Evolutionary conservation across 179 eudicot species (phyloP), one percentile per base, ranked within the genome.

Genomic region (Monotropa hypopitys): DNA sequence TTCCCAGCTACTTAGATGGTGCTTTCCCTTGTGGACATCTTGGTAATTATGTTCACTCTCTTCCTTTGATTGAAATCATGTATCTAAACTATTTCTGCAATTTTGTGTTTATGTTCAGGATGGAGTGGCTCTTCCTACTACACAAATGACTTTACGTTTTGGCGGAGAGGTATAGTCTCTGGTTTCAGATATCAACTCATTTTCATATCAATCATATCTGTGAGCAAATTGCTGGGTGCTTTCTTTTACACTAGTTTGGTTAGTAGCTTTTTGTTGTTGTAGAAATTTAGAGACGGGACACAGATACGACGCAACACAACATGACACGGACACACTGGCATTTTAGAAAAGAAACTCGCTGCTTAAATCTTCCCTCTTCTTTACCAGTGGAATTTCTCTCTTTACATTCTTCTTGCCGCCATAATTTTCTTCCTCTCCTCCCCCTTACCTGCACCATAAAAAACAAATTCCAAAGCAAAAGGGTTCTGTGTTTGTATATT

Each of bases 61-160:
- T 51, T 26, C 40, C 42, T 16, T 26, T 72, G 45, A 51, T 56
- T 33, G 3, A 35, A 38, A 53, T 54, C 33, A 12, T 21, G 33
- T 73, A 6, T 66, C 67, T 61, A 54, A 43, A 76, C 11, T 46
- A 47, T 10, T 20, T 46, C 46, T 38, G 18, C 50, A 76, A 47
- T 40, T 49, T 11, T 54, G 26, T 67, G 18, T 77, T 72, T 38
- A 69, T 88, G 66, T 83, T 80, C 81, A 95, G 99, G 99, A 96
- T 86, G 99, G 99, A 86, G 96, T 88, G 54, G 82, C 94, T 82
- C 84, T 96, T 66, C 98, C 99, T 23, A 80, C 86, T 32, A 91
- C 99, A 76, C 97, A 91, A 81, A 83, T 91, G 72, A 86, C 89
- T 49, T 79, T 93, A 74, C 85, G 93, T 47, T 90, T 79, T 81